Conservation (phyloP, 169 alveolate genomes). For the Amoebophrya sp. region DNA sequence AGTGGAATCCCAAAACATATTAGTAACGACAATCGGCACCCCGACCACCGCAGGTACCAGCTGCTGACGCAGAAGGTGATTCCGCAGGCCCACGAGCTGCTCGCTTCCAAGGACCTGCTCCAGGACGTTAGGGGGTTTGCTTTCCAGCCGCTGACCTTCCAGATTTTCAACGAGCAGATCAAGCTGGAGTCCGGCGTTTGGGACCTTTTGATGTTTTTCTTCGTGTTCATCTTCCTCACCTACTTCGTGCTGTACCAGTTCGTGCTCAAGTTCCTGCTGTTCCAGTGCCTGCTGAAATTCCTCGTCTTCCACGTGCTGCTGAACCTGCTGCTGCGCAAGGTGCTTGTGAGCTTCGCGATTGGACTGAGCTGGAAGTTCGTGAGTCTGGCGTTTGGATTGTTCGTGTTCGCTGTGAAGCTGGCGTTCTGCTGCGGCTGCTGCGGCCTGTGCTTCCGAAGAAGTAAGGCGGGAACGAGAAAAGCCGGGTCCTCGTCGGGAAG, state of each 20-base stretch:
- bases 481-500: no score
- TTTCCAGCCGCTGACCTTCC: not conserved
- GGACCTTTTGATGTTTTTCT: not conserved
- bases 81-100: not conserved
- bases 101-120: not conserved
- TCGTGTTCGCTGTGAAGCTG: not conserved
- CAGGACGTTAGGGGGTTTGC: not conserved
- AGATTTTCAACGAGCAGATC: not conserved
- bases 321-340: not conserved
- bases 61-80: not conserved
- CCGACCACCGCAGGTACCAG: not conserved
- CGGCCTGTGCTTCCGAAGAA: constrained; percentile 5
- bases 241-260: not conserved
- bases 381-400: not conserved
- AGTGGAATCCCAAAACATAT: not conserved
- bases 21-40: not conserved
- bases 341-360: not conserved
- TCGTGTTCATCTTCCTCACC: not conserved
- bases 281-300: not conserved
- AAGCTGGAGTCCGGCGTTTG: not conserved
- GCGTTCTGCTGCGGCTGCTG: not conserved
- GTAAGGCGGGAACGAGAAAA: no score
- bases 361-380: not conserved
- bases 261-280: not conserved
- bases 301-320: not conserved